phyloP scores from a whole-genome alignment of 192 early-diverging fungal species.

The Chytriomyces sp. region DNA sequence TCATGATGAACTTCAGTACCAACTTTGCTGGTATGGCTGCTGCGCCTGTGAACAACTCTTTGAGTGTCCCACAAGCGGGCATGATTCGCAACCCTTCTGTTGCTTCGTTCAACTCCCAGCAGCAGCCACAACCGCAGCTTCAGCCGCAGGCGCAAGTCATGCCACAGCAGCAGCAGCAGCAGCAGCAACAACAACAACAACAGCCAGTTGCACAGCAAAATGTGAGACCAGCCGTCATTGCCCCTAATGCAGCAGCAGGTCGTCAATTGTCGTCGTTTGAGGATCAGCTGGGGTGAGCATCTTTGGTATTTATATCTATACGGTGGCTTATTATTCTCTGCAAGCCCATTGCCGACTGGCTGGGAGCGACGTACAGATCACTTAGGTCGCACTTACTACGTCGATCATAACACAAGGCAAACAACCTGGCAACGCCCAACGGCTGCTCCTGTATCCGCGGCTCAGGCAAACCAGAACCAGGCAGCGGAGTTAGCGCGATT shows the following conservation, averaged over 20 bases:
- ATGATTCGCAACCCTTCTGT: neutral
- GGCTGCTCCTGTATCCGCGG: neutral
- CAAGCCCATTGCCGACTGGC: constrained; percentile 54
- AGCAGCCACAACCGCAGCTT: neutral
- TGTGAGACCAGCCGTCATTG: neutral
- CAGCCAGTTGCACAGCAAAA: neutral
- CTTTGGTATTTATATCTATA: neutral
- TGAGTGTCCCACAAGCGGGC: neutral
- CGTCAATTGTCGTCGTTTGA: constrained; percentile 55
- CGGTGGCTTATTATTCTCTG: constrained; percentile 19
- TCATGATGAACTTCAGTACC: constrained; percentile 77
- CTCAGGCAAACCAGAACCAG: constrained; percentile 44
- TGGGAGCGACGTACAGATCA: constrained; percentile 98
- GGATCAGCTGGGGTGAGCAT: constrained; percentile 54
- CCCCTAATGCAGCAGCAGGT: constrained; percentile 12
- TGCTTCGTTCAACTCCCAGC: constrained; percentile 4
- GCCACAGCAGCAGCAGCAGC: neutral
- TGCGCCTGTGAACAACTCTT: neutral
- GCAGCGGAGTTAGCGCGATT: constrained; percentile 80
- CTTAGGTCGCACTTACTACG: constrained; percentile 93
- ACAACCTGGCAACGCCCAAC: constrained; percentile 87
- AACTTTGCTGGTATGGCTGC: constrained; percentile 53
- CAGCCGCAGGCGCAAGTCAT: neutral
- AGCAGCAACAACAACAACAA: constrained; percentile 3
- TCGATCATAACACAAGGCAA: constrained; percentile 94